phyloP scores from a whole-genome alignment of 176 grass and related monocot genomes.

The Zea luxurians region DNA sequence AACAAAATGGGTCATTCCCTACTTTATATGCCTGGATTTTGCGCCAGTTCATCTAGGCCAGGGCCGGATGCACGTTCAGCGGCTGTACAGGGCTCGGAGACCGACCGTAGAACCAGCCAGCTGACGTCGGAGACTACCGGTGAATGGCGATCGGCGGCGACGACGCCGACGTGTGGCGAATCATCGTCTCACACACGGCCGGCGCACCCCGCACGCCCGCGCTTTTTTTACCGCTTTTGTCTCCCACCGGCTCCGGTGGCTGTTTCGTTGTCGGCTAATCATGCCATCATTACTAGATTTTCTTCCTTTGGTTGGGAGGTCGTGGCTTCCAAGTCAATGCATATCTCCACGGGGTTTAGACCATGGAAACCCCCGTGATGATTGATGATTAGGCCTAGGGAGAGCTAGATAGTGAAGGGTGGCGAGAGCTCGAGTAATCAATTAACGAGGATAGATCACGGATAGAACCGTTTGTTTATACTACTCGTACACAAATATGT shows the following conservation, averaged over 20 bases:
- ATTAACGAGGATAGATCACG: too few species aligned
- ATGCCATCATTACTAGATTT: slow-evolving; percentile 31
- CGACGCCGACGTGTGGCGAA: background rate
- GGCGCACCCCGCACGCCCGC: too few species aligned
- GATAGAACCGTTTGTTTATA: too few species aligned
- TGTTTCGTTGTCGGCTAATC: slow-evolving; percentile 34
- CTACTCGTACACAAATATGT: too few species aligned
- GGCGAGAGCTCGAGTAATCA: too few species aligned
- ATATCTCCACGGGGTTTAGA: slow-evolving; percentile 27
- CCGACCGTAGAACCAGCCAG: too few species aligned
- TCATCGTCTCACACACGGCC: too few species aligned
- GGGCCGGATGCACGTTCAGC: too few species aligned
- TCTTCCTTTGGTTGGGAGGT: slow-evolving; percentile 11
- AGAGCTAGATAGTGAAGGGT: too few species aligned
- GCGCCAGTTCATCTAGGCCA: background rate
- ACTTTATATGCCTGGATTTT: slow-evolving; percentile 18
- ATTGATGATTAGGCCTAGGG: slow-evolving; percentile 5
- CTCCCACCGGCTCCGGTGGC: background rate
- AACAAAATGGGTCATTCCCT: background rate
- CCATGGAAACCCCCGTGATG: background rate
- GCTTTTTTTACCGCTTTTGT: slow-evolving; percentile 25
- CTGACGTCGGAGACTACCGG: background rate
- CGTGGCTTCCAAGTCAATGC: slow-evolving; percentile 37
- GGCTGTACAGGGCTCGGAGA: too few species aligned
- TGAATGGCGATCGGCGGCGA: background rate